Evolutionary conservation across 768 basidiomycete species (phyloP), one percentile per base, ranked within the genome.

Genomic region (Tulasnella sp.): DNA sequence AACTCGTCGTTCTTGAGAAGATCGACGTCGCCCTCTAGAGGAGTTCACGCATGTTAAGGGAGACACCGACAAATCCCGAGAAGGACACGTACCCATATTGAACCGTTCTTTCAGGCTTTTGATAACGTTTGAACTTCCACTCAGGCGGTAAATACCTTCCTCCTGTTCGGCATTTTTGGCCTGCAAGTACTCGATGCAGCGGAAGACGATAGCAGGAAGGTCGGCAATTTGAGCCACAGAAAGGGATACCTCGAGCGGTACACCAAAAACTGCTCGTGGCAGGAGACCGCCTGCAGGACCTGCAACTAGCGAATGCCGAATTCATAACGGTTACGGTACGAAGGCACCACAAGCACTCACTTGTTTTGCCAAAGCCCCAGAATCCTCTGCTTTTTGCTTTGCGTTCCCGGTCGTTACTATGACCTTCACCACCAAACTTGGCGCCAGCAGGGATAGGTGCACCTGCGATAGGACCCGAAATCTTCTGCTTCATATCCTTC

Each of bases 71-170:
- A 23, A 3, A 10, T 26, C 79, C 57, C 37, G 35, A 35, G 70
- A 71, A 79, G 75, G 46, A 40, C 2, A 85, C 91, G 80, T 81
- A 95, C 95, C 95, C 79, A 86, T 83, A 83, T 99, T 98, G 86
- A 99, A 99, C 79, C 91, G 90, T 83, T 99, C 98, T 82, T 92
- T 95, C 67, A 99, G 86, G 74, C 87, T 90, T 86, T 98, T 98
- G 86, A 99, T 96, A 78, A 97, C 95, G 44, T 95, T 93, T 80
- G 95, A 94, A 83, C 94, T 96, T 32, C 96, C 96, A 82, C 93
- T 96, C 79, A 99, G 85, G 79, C 98, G 91, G 85, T 98, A 99
- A 79, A 99, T 97, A 44, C 98, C 98, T 84, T 99, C 98, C 82
- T 99, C 98, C 81, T 93, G 91, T 79, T 98, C 94, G 29, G 98